These are phyloP conservation scores for Tetragonia tetragonoides DNA, from an alignment of 148 eudicot genomes.

Conservation along the genomic window DNA sequence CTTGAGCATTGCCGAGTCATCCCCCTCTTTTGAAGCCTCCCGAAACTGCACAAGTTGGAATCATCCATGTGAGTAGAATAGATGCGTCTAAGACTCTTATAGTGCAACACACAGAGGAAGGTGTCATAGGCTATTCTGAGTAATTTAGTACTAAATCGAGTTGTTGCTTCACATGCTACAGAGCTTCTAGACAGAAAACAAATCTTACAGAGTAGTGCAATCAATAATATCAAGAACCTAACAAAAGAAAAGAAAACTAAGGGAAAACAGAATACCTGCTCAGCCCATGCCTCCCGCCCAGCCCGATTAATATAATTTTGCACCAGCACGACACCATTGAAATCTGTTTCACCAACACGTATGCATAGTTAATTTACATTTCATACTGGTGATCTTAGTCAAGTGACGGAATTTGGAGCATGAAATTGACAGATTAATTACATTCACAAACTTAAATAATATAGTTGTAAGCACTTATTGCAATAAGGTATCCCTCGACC, in stretches of 20 bases:
- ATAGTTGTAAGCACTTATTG: background rate
- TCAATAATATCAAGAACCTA: background rate
- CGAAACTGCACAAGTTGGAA: constrained; percentile 58
- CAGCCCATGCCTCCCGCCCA: constrained; percentile 79
- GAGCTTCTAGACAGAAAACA: background rate
- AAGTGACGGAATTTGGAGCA: background rate
- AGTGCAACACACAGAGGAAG: no score
- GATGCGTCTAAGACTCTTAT: background rate
- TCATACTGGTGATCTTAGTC: background rate
- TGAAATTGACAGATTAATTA: background rate
- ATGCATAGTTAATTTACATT: constrained; percentile 22
- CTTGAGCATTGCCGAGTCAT: constrained; percentile 56
- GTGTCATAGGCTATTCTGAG: no score
- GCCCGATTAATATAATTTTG: constrained; percentile 76
- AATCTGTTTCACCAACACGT: constrained; percentile 50
- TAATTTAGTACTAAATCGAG: no score
- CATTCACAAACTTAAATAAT: background rate
- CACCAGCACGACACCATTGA: constrained; percentile 84
- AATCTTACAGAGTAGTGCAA: background rate
- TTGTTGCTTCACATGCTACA: background rate
- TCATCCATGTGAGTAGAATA: background rate
- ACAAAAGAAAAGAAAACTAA: background rate
- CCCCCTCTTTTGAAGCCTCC: constrained; percentile 64
- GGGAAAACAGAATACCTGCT: constrained; percentile 47
- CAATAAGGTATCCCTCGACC: background rate